phyloP scores from a whole-genome alignment of 441 rosid genomes.

The Croton laevigatus region DNA sequence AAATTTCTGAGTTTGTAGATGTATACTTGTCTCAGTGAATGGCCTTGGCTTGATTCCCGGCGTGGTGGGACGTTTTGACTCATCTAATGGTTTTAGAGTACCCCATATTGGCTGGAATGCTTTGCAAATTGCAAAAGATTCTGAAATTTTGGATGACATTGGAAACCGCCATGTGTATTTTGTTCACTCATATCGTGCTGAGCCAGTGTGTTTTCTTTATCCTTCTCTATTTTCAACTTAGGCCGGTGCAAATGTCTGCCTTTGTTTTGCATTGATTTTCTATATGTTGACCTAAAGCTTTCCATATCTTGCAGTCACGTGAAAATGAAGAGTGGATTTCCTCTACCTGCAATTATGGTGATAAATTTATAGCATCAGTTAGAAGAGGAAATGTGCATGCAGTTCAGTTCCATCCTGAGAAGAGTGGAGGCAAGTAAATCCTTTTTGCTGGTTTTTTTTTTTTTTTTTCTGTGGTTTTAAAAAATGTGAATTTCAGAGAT shows the following conservation, averaged over 20 bases:
- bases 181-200: constrained; percentile 93
- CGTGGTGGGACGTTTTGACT: constrained; percentile 78
- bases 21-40: constrained; percentile 45
- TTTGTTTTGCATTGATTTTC: not conserved
- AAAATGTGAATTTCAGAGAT: not conserved
- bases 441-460: constrained; percentile 1
- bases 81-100: constrained; percentile 68
- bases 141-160: constrained; percentile 80
- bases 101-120: constrained; percentile 99
- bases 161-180: constrained; percentile 85
- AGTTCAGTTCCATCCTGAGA: constrained; percentile 98
- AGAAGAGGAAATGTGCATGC: constrained; percentile 97
- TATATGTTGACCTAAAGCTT: constrained; percentile 11
- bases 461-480: not conserved
- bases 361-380: constrained; percentile 75
- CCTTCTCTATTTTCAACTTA: constrained; percentile 7
- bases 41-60: constrained; percentile 99
- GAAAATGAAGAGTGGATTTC: constrained; percentile 92
- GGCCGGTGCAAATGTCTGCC: not conserved
- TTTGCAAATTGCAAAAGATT: constrained; percentile 68
- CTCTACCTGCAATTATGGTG: constrained; percentile 81
- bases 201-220: constrained; percentile 51
- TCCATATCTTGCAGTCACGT: constrained; percentile 45
- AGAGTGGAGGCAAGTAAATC: constrained; percentile 78
- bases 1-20: constrained; percentile 7